Evolutionary conservation across 805 yeast genomes (phyloP).

Genomic region (Teunomyces panamensis): DNA sequence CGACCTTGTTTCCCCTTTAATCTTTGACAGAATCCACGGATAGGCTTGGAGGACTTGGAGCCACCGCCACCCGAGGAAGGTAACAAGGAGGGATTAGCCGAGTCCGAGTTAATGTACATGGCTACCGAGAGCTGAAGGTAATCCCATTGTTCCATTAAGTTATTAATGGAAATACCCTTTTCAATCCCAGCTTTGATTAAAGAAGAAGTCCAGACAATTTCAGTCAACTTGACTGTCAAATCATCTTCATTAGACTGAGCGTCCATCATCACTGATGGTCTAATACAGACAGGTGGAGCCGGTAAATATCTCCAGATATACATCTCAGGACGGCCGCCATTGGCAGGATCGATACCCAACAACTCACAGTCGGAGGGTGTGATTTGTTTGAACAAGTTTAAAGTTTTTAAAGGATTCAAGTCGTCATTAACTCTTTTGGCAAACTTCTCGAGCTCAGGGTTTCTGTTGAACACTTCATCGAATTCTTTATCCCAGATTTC

Average conservation of each 20-base stretch:
- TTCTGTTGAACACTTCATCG: conserved; percentile 64
- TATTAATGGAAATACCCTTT: conserved; percentile 89
- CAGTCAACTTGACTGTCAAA: conserved; percentile 90
- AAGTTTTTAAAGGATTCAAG: conserved; percentile 85
- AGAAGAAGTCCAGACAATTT: conserved; percentile 95
- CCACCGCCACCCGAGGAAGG: conserved; percentile 64
- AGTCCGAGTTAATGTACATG: conserved; percentile 94
- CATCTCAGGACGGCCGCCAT: conserved; percentile 92
- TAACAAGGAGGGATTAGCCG: conserved; percentile 74
- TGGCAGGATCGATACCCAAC: conserved; percentile 82
- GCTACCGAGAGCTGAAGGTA: conserved; percentile 93
- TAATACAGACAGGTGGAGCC: conserved; percentile 97
- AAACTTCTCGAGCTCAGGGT: conserved; percentile 87
- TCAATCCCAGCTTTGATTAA: conserved; percentile 92
- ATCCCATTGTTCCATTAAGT: conserved; percentile 99
- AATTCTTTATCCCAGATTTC: conserved; percentile 84
- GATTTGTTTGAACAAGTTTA: conserved; percentile 83
- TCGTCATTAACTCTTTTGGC: conserved; percentile 88
- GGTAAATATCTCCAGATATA: conserved; percentile 97
- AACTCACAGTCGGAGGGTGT: conserved; percentile 87
- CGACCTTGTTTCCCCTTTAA: conserved; percentile 98
- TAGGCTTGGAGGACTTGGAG: conserved; percentile 64
- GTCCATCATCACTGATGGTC: conserved; percentile 95
- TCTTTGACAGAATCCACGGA: conserved; percentile 95
- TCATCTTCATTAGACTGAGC: conserved; percentile 96